Percentiles rank a stretch among this genome's conserved stretches.
Conservation (phyloP, 345 rosid genomes). For the Eucalyptus cloeziana region DNA sequence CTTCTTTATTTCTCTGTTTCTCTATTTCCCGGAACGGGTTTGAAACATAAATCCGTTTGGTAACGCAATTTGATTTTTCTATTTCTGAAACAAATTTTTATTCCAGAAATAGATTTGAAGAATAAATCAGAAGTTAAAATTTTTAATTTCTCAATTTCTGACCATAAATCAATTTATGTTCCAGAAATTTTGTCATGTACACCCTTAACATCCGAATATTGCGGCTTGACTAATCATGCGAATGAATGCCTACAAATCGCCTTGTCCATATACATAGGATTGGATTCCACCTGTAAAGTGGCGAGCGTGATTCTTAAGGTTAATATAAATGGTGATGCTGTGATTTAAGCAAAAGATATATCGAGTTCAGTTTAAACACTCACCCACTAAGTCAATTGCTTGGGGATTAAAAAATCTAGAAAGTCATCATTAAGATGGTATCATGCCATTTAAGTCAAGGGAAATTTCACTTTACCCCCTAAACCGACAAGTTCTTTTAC, state of each 20-base stretch:
- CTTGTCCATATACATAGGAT: not conserved
- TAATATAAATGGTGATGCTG: not conserved
- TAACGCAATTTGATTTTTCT: too few relatives aligned
- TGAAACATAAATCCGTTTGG: too few relatives aligned
- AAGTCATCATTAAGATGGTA: not conserved
- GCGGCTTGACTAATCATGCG: not conserved
- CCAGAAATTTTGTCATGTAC: too few relatives aligned
- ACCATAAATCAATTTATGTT: too few relatives aligned
- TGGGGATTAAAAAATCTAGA: not conserved
- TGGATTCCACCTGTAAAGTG: not conserved
- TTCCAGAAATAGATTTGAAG: too few relatives aligned
- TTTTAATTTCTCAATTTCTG: too few relatives aligned
- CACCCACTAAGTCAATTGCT: not conserved
- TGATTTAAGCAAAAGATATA: not conserved
- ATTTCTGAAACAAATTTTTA: too few relatives aligned
- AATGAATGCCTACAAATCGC: too few relatives aligned
- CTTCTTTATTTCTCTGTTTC: too few relatives aligned
- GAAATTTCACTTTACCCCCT: not conserved
- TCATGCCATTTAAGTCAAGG: not conserved
- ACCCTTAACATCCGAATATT: not conserved
- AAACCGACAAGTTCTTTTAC: not conserved
- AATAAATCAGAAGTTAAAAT: too few relatives aligned
- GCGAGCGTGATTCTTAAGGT: not conserved
- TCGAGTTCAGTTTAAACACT: not conserved
- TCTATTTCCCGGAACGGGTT: too few relatives aligned